A percentile compares a stretch with the other conserved stretches of the same genome.
Evolutionary conservation across 768 basidiomycete species (phyloP).

Genomic region (Pisolithus orientalis): DNA sequence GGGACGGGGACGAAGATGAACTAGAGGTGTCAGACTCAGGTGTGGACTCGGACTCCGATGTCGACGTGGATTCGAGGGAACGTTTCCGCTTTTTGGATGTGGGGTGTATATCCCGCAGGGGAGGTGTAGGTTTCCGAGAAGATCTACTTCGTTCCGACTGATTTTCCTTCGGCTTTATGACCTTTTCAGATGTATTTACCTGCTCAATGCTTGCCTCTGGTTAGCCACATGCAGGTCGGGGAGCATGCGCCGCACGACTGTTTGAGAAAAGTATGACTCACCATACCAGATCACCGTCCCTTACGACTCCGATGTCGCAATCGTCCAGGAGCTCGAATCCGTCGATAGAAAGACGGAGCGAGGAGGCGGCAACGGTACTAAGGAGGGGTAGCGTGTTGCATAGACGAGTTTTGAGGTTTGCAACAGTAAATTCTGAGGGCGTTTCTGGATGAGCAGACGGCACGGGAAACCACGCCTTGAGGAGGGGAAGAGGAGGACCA

Average conservation of each 20-base stretch:
- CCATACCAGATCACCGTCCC: conserved; percentile 25
- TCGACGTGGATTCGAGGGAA: conserved; percentile 1
- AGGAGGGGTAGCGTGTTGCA: conserved; percentile 12
- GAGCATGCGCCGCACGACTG: too few species aligned
- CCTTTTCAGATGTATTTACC: not conserved
- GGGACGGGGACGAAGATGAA: conserved; percentile 3
- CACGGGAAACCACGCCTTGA: conserved; percentile 50
- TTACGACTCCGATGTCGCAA: conserved; percentile 19
- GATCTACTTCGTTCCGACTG: not conserved
- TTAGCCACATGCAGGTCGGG: not conserved
- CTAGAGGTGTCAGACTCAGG: conserved; percentile 12
- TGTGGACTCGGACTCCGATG: conserved; percentile 17
- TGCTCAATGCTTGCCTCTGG: conserved; percentile 13
- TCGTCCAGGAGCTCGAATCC: conserved; percentile 24
- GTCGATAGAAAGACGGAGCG: conserved; percentile 19
- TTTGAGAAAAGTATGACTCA: conserved; percentile 3
- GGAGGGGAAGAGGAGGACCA: conserved; percentile 37
- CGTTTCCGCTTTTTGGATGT: conserved; percentile 24
- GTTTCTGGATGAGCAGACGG: conserved; percentile 4
- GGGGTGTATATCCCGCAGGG: not conserved
- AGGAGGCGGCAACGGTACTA: not conserved
- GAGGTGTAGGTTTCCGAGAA: not conserved
- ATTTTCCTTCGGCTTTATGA: not conserved
- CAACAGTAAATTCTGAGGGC: conserved; percentile 3
- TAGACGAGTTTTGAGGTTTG: conserved; percentile 14